Evolutionary conservation across 164 flowering plant genomes (phyloP).

Genomic region (Vitis rotundifolia): DNA sequence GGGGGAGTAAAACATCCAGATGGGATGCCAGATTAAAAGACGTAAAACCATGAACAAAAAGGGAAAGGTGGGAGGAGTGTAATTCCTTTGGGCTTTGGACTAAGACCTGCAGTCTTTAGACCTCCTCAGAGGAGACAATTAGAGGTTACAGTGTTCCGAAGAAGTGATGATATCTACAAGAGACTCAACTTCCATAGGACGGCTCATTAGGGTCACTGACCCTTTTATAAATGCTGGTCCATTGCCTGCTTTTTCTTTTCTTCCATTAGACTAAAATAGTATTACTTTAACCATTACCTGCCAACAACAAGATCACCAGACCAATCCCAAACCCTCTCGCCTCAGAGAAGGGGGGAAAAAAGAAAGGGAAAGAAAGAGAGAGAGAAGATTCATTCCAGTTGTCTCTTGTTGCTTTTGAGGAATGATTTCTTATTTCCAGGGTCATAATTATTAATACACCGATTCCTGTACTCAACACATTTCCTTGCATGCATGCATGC

Average conservation of each 20-base stretch:
- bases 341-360: background rate
- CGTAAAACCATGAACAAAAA: no score
- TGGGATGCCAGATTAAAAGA: no score
- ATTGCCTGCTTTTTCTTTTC: constrained; percentile 2
- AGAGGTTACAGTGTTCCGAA: constrained; percentile 28
- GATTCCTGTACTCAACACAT: background rate
- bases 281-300: constrained; percentile 19
- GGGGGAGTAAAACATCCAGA: no score
- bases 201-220: constrained; percentile 16
- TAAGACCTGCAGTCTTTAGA: background rate
- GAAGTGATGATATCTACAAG: constrained; percentile 26
- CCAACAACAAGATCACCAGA: constrained; percentile 29
- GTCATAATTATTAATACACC: background rate
- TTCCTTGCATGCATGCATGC: constrained; percentile 27
- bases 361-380: constrained; percentile 4
- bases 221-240: constrained; percentile 25
- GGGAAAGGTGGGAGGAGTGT: no score
- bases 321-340: constrained; percentile 21
- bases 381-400: constrained; percentile 36
- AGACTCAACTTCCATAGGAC: constrained; percentile 26
- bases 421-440: constrained; percentile 17
- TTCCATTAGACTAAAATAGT: background rate
- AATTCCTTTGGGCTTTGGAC: no score
- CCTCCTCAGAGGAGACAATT: constrained; percentile 37
- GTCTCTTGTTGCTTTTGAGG: constrained; percentile 50